phyloP scores from a whole-genome alignment of 352 stramenopile genomes.

The Globisporangium cylindrosporum region DNA sequence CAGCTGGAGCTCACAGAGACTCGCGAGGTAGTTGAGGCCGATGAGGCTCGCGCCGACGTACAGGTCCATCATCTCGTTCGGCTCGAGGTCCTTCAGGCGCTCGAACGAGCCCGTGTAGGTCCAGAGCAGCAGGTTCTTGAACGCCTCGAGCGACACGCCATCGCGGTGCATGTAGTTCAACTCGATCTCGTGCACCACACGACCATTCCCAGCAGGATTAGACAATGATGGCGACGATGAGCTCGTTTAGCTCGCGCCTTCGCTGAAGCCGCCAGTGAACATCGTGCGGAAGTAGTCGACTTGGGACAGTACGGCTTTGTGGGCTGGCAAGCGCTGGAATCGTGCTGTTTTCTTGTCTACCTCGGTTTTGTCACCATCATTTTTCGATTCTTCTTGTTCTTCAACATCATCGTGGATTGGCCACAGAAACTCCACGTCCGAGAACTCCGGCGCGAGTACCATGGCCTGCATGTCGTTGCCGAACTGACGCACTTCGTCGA shows the following conservation, averaged over 20 bases:
- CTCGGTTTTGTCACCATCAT: background rate
- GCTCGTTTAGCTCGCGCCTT: slow-evolving; percentile 34
- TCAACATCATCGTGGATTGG: slow-evolving; percentile 28
- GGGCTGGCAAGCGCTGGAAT: slow-evolving; percentile 47
- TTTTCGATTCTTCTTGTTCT: slow-evolving; percentile 20
- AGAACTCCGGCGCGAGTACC: slow-evolving; percentile 37
- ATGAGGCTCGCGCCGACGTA: slow-evolving; percentile 63
- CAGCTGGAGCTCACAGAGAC: slow-evolving; percentile 61
- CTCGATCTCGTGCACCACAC: slow-evolving; percentile 48
- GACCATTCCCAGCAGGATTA: background rate
- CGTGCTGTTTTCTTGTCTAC: background rate
- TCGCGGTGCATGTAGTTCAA: slow-evolving; percentile 74
- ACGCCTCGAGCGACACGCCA: slow-evolving; percentile 60
- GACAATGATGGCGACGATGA: background rate
- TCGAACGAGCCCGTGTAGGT: slow-evolving; percentile 71
- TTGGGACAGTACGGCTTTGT: slow-evolving; percentile 71
- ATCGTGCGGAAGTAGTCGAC: slow-evolving; percentile 83
- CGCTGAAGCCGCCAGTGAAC: slow-evolving; percentile 78
- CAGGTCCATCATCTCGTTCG: slow-evolving; percentile 69
- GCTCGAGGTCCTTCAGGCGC: slow-evolving; percentile 39
- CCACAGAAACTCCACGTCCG: slow-evolving; percentile 82
- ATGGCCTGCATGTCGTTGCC: slow-evolving; percentile 52
- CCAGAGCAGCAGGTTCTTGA: slow-evolving; percentile 60
- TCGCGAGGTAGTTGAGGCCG: slow-evolving; percentile 47
- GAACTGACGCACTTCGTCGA: slow-evolving; percentile 38